A percentile compares a stretch with the other conserved stretches of the same genome.
Evolutionary conservation across 2,329 filamentous ascomycete genomes (phyloP).

Genomic region (Alternaria hordeiaustralica): DNA sequence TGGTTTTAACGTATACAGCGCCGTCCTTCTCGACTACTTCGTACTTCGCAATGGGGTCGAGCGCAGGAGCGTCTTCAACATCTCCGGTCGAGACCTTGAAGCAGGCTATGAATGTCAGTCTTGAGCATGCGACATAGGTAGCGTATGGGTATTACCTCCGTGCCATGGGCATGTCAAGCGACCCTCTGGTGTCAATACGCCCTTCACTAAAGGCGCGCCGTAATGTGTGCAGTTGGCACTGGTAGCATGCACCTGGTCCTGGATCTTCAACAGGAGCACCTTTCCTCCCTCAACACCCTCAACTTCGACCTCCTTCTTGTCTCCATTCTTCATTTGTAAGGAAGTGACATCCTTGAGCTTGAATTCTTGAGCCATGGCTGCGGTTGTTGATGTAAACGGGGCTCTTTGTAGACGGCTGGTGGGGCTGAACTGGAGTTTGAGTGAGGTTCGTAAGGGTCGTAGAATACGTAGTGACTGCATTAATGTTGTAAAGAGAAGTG

Average conservation of each 20-base stretch:
- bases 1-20: constrained; percentile 81
- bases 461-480: constrained; percentile 38
- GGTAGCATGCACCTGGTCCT: constrained; percentile 77
- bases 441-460: constrained; percentile 29
- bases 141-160: constrained; percentile 65
- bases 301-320: constrained; percentile 88
- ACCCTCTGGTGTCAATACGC: constrained; percentile 81
- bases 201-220: constrained; percentile 86
- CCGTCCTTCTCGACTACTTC: constrained; percentile 81
- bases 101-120: constrained; percentile 68
- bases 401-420: constrained; percentile 24
- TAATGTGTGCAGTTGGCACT: constrained; percentile 89
- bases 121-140: no score
- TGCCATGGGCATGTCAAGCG: constrained; percentile 95
- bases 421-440: constrained; percentile 23
- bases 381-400: constrained; percentile 34
- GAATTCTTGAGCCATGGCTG: constrained; percentile 56
- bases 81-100: constrained; percentile 90
- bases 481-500: constrained; percentile 11
- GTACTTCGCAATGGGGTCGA: constrained; percentile 85
- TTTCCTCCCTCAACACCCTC: constrained; percentile 88
- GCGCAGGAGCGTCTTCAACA: constrained; percentile 90
- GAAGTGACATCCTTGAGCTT: constrained; percentile 77
- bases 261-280: constrained; percentile 81
- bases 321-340: constrained; percentile 75